Conservation (phyloP, 148 eudicot species). For the Nepenthes mirabilis region DNA sequence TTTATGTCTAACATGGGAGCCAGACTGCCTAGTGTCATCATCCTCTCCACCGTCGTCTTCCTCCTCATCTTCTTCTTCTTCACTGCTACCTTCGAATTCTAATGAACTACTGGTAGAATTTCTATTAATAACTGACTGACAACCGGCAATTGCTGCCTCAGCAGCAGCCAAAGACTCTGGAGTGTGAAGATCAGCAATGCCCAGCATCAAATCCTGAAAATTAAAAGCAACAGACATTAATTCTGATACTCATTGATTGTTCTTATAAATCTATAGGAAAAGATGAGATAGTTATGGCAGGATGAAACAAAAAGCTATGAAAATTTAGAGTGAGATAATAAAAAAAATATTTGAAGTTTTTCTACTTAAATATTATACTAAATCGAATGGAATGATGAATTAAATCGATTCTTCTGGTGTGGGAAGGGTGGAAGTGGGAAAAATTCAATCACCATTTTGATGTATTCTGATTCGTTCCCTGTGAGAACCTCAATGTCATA, state of each 20-base stretch:
- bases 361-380: no score
- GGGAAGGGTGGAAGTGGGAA: background rate
- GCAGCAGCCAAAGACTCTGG: constrained; percentile 86
- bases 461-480: constrained; percentile 70
- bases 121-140: constrained; percentile 25
- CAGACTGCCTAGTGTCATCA: constrained; percentile 1
- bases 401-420: no score
- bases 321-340: no score
- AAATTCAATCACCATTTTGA: constrained; percentile 58
- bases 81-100: constrained; percentile 35
- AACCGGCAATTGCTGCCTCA: constrained; percentile 61
- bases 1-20: constrained; percentile 10
- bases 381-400: no score
- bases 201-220: constrained; percentile 78
- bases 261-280: background rate
- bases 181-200: constrained; percentile 85
- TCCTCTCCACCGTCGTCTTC: constrained; percentile 16
- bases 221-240: background rate
- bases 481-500: constrained; percentile 62
- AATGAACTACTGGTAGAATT: constrained; percentile 22
- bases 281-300: background rate
- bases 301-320: no score
- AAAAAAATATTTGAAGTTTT: no score
- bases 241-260: background rate
- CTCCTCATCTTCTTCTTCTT: constrained; percentile 16